Percentiles rank a stretch among this genome's conserved stretches.
Conservation (phyloP, 1,284 basidiomycete genomes). For the Cryptococcus sp. region DNA sequence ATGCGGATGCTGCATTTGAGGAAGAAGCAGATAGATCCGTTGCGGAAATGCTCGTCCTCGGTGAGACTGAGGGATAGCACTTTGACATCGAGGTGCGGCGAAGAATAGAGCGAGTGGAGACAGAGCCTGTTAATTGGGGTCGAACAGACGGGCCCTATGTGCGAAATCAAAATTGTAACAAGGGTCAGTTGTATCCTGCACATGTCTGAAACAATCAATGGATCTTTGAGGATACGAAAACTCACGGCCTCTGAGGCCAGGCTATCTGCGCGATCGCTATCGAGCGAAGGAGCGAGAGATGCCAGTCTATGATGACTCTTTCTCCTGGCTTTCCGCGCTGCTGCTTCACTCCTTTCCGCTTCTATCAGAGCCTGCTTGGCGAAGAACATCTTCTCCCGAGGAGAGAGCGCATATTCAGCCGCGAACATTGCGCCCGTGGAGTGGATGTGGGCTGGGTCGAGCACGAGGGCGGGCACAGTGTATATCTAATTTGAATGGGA, state of each 20-base stretch:
- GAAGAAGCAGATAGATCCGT: neutral
- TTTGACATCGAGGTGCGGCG: neutral
- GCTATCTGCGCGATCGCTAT: neutral
- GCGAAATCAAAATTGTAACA: neutral
- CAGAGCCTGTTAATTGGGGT: neutral
- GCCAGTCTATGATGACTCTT: neutral
- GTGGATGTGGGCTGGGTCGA: no score
- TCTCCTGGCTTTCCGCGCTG: neutral
- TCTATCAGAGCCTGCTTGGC: slow-evolving; percentile 1
- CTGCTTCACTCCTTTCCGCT: neutral
- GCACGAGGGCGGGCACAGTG: no score
- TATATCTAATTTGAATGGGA: no score
- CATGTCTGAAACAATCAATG: neutral
- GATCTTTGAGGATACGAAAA: neutral
- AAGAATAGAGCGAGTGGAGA: neutral
- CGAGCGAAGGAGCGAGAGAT: neutral
- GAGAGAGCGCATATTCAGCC: neutral
- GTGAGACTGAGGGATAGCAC: neutral
- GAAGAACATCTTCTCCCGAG: neutral
- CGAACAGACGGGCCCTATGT: neutral
- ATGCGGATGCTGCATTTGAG: slow-evolving; percentile 5
- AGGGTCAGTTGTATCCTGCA: neutral
- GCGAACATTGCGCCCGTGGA: neutral
- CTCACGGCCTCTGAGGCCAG: neutral
- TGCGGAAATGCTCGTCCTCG: neutral